Evolutionary conservation across 169 alveolate species (phyloP), one percentile per base, ranked within the genome.

Genomic region (Amoebophrya sp.): DNA sequence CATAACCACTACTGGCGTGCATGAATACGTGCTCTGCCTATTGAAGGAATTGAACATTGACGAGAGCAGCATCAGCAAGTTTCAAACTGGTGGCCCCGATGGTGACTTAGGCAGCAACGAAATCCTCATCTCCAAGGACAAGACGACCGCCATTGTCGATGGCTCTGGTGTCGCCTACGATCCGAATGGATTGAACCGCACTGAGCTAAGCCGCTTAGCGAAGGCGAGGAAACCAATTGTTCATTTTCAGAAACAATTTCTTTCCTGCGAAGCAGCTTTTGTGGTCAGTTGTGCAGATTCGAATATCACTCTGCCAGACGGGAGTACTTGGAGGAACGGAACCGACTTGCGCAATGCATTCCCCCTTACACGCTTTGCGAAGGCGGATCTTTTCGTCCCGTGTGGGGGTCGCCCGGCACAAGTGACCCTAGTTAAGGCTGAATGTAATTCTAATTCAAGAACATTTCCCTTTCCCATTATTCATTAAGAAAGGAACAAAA

Each of bases 401-500:
- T 96, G 98, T 93, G 98, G 98, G n/a, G 98, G 98, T 38, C 93
- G 98, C 41, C 98, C 98, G 33, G 95, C 95, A 40, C 93, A n/a
- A n/a, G n/a, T n/a, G n/a, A n/a, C n/a, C n/a, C n/a, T n/a, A n/a
- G n/a, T n/a, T n/a, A n/a, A n/a, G n/a, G n/a, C n/a, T n/a, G n/a
- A n/a, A n/a, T n/a, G n/a, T n/a, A n/a, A n/a, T n/a, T n/a, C n/a
- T n/a, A n/a, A n/a, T n/a, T n/a, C n/a, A n/a, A n/a, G n/a, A n/a
- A n/a, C n/a, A n/a, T n/a, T n/a, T n/a, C n/a, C n/a, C n/a, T n/a
- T n/a, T n/a, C n/a, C n/a, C n/a, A n/a, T n/a, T n/a, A n/a, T n/a
- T n/a, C n/a, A n/a, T n/a, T n/a, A n/a, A n/a, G n/a, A n/a, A n/a
- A n/a, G n/a, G n/a, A n/a, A n/a, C n/a, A n/a, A n/a, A n/a, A n/a